Evolutionary conservation across 1,139 yeast species (phyloP).

Genomic region (Wickerhamiella infanticola): DNA sequence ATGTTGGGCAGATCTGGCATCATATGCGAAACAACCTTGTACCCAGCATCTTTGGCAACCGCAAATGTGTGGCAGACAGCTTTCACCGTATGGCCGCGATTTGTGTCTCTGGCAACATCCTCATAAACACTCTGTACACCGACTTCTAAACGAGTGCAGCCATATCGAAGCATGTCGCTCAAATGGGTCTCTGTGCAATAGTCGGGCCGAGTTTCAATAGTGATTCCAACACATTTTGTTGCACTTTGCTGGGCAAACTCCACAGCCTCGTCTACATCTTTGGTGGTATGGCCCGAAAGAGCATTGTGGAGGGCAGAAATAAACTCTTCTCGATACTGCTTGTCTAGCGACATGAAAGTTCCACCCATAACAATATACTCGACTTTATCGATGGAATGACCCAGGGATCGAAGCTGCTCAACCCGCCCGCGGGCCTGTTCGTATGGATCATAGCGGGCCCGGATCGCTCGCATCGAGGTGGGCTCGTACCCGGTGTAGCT

Average conservation of each 20-base stretch:
- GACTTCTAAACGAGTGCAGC: conserved; percentile 91
- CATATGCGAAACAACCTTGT: conserved; percentile 96
- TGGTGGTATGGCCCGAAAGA: conserved; percentile 81
- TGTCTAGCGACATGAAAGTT: conserved; percentile 89
- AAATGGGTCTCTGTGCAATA: conserved; percentile 93
- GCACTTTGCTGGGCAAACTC: conserved; percentile 82
- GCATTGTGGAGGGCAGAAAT: conserved; percentile 89
- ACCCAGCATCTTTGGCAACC: conserved; percentile 93
- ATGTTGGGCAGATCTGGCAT: conserved; percentile 99
- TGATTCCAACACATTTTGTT: conserved; percentile 96
- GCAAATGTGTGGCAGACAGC: conserved; percentile 94
- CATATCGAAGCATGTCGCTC: conserved; percentile 89
- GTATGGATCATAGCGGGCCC: conserved; percentile 96
- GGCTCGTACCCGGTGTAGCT: conserved; percentile 98
- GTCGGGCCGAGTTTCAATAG: conserved; percentile 97
- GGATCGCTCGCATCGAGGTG: conserved; percentile 94
- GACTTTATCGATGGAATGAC: conserved; percentile 93
- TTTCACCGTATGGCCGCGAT: conserved; percentile 94
- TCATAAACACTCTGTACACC: conserved; percentile 97
- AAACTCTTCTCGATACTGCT: conserved; percentile 76
- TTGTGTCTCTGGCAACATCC: conserved; percentile 96
- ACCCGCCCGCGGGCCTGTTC: conserved; percentile 98
- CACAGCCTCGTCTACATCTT: conserved; percentile 80
- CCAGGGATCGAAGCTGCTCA: conserved; percentile 86
- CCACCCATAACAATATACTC: conserved; percentile 99